Evolutionary conservation across 2,329 filamentous ascomycete genomes (phyloP).

Genomic region (Colletotrichum paranaense): DNA sequence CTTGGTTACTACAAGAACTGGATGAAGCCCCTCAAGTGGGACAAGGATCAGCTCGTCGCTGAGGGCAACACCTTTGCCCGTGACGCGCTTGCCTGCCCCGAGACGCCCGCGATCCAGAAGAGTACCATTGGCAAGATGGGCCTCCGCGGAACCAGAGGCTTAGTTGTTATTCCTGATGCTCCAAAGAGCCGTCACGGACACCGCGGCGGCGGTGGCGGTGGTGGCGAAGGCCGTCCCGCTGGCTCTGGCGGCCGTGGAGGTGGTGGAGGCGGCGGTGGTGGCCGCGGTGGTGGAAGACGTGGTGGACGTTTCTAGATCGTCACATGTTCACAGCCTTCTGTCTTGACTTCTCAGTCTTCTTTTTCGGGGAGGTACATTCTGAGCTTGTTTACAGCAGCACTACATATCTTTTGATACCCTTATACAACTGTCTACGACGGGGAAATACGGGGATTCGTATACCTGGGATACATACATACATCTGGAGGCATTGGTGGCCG

Average conservation of each 20-base stretch:
- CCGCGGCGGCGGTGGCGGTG: conserved; percentile 40
- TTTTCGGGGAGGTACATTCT: not conserved
- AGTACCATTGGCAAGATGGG: conserved; percentile 68
- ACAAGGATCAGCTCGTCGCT: conserved; percentile 57
- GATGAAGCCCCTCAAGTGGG: conserved; percentile 56
- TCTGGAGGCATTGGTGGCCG: not conserved
- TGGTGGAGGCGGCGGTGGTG: conserved; percentile 10
- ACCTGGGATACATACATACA: not conserved
- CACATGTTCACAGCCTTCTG: not conserved
- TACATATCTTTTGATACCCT: conserved; percentile 8
- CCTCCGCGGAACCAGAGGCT: conserved; percentile 60
- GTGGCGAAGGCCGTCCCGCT: conserved; percentile 11
- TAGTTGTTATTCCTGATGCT: conserved; percentile 57
- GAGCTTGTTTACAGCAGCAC: conserved; percentile 15
- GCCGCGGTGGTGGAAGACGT: conserved; percentile 22
- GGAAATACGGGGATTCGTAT: not conserved
- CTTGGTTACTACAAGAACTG: conserved; percentile 66
- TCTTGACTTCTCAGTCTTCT: not conserved
- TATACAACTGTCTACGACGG: conserved; percentile 16
- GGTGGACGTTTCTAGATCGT: conserved; percentile 9
- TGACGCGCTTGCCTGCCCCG: conserved; percentile 57
- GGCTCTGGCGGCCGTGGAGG: conserved; percentile 26
- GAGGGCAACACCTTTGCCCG: conserved; percentile 63
- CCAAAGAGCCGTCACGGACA: conserved; percentile 43
- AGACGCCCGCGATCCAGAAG: conserved; percentile 60